Conservation (phyloP, 2,329 filamentous ascomycete species). For the Colletotrichum coccodes region DNA sequence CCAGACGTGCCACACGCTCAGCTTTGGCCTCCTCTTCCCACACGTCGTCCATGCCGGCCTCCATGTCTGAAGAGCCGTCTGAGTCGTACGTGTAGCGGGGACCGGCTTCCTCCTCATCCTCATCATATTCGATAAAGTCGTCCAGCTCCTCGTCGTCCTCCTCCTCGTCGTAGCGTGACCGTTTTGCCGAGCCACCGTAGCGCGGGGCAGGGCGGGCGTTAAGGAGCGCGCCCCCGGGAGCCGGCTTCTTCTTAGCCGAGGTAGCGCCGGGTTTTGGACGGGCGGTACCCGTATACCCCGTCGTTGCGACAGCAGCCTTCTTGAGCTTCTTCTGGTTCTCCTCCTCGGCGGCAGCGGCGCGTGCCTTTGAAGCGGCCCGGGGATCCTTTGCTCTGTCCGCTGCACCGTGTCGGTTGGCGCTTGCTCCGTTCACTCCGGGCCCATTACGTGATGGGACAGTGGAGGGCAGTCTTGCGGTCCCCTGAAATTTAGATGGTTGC, state of each 20-base stretch:
- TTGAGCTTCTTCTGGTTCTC: slow-evolving; percentile 67
- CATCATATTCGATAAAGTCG: slow-evolving; percentile 71
- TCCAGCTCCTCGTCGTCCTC: slow-evolving; percentile 73
- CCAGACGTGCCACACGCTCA: slow-evolving; percentile 69
- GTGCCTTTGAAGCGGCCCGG: slow-evolving; percentile 30
- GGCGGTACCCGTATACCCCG: slow-evolving; percentile 73
- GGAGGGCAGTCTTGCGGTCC: slow-evolving; percentile 11
- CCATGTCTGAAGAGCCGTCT: slow-evolving; percentile 80
- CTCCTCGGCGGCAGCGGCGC: slow-evolving; percentile 37
- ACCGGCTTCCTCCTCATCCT: slow-evolving; percentile 57
- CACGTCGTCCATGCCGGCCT: slow-evolving; percentile 79
- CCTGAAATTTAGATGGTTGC: slow-evolving; percentile 22
- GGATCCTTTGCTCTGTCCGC: slow-evolving; percentile 36
- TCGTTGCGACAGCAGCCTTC: slow-evolving; percentile 70
- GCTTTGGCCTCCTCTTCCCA: slow-evolving; percentile 76
- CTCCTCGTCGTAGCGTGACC: slow-evolving; percentile 63
- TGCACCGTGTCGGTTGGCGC: slow-evolving; percentile 34
- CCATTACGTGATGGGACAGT: slow-evolving; percentile 8
- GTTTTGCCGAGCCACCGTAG: slow-evolving; percentile 40
- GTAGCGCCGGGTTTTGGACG: slow-evolving; percentile 61
- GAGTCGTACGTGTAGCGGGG: slow-evolving; percentile 67
- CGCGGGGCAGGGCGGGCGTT: slow-evolving; percentile 36
- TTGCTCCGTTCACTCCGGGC: slow-evolving; percentile 33
- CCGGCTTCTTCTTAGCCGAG: slow-evolving; percentile 43
- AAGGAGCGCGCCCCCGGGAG: slow-evolving; percentile 54